Conservation (phyloP, 2,329 filamentous ascomycete genomes). For the Aspergillus sp. region DNA sequence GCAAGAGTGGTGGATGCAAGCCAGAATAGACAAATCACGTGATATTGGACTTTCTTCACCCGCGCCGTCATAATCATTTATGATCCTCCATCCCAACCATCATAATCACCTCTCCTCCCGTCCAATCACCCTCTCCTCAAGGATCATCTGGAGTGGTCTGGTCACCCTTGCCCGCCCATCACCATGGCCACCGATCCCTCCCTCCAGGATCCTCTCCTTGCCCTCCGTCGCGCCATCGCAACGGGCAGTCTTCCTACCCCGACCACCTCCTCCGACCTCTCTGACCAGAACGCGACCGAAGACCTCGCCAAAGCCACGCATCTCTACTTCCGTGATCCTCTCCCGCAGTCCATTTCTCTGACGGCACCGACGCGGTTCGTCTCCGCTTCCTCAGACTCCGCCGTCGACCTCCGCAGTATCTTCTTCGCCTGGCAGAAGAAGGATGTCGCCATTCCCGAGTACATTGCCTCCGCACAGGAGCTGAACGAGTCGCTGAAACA, state of each 20-base stretch:
- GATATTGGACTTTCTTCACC: neutral
- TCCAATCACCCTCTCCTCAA: neutral
- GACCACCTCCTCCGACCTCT: slow-evolving; percentile 64
- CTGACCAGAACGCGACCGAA: slow-evolving; percentile 58
- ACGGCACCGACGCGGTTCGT: slow-evolving; percentile 79
- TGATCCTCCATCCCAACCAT: neutral
- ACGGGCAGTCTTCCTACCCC: slow-evolving; percentile 68
- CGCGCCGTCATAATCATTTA: neutral
- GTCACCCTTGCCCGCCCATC: neutral
- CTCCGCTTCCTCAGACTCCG: slow-evolving; percentile 62
- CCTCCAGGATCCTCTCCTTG: slow-evolving; percentile 70
- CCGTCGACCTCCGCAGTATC: slow-evolving; percentile 86
- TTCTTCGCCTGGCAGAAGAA: slow-evolving; percentile 96
- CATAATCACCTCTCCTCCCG: neutral
- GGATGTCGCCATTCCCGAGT: slow-evolving; percentile 84
- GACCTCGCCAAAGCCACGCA: slow-evolving; percentile 74
- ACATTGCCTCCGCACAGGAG: slow-evolving; percentile 77
- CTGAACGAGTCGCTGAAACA: slow-evolving; percentile 71
- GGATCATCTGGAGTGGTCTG: neutral
- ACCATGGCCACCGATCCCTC: slow-evolving; percentile 57
- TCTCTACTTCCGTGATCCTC: slow-evolving; percentile 66
- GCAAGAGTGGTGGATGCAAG: neutral
- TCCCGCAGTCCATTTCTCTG: slow-evolving; percentile 64
- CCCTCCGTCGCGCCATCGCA: slow-evolving; percentile 80
- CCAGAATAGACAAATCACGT: neutral